Evolutionary conservation across 176 grass and related monocot species (phyloP).

Genomic region (Cenchrus fungigraminus): DNA sequence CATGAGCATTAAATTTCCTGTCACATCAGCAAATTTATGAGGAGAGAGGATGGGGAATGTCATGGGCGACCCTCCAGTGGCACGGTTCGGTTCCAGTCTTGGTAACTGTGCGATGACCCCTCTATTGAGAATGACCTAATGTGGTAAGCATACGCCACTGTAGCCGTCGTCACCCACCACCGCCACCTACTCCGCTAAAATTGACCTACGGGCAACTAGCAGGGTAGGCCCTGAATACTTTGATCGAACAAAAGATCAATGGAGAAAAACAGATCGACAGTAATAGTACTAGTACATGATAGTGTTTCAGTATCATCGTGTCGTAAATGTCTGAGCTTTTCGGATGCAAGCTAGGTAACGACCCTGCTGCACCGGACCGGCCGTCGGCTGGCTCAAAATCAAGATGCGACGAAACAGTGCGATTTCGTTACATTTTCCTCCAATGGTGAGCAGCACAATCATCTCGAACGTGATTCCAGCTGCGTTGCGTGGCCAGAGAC

Average conservation of each 20-base stretch:
- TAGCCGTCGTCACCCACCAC: constrained; percentile 47
- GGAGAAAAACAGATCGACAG: not conserved
- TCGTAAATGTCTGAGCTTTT: not conserved
- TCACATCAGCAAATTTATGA: too few relatives aligned
- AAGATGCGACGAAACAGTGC: too few relatives aligned
- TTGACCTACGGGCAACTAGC: constrained; percentile 29
- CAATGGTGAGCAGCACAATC: not conserved
- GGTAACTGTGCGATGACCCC: too few relatives aligned
- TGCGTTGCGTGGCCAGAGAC: not conserved
- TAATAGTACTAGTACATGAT: not conserved
- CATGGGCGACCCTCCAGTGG: too few relatives aligned
- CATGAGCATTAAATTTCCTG: too few relatives aligned
- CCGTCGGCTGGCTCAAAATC: too few relatives aligned
- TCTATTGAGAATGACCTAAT: too few relatives aligned
- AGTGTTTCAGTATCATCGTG: not conserved
- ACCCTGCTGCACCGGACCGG: too few relatives aligned
- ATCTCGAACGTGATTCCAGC: not conserved
- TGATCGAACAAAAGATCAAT: not conserved
- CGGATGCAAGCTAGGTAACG: too few relatives aligned
- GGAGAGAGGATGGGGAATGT: too few relatives aligned
- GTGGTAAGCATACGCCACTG: constrained; percentile 26
- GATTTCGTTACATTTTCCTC: not conserved
- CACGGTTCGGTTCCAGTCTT: too few relatives aligned
- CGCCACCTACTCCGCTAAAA: constrained; percentile 37
- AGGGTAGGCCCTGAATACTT: not conserved